phyloP scores from a whole-genome alignment of 352 stramenopile species.

The Pelagophyceae sp. region DNA sequence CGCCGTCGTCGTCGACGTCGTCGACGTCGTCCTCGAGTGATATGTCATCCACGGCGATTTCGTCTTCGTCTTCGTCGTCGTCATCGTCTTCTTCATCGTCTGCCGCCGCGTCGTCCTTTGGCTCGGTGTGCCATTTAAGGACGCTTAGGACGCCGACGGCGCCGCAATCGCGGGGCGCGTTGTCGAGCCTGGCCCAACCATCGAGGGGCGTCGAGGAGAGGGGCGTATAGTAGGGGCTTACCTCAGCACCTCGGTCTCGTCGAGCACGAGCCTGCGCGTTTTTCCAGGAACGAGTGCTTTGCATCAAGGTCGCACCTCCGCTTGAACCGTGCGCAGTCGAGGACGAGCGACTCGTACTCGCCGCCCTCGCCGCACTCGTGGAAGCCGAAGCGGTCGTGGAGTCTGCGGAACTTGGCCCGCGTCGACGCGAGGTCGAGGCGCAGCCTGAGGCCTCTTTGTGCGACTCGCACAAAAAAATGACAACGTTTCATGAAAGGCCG shows the following conservation, averaged over 20 bases:
- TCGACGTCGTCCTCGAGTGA: neutral
- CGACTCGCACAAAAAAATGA: too few species aligned
- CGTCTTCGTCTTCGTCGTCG: conserved; percentile 1
- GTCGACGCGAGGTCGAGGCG: conserved; percentile 69
- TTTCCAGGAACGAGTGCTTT: conserved; percentile 29
- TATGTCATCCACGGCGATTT: neutral
- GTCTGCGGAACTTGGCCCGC: conserved; percentile 67
- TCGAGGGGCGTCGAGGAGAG: too few species aligned
- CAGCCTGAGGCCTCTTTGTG: too few species aligned
- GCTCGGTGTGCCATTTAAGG: conserved; percentile 70
- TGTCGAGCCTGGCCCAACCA: neutral
- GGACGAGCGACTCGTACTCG: conserved; percentile 97
- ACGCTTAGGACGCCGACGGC: conserved; percentile 81
- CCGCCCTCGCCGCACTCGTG: conserved; percentile 96
- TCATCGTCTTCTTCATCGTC: neutral
- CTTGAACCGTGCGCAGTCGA: conserved; percentile 92
- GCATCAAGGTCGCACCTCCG: conserved; percentile 76
- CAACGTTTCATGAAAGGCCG: conserved; percentile 2
- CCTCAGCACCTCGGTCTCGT: conserved; percentile 78
- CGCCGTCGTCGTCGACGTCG: neutral
- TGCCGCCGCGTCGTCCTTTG: conserved; percentile 48
- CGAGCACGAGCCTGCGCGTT: conserved; percentile 48
- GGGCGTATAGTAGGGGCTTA: too few species aligned
- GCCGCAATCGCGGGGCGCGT: conserved; percentile 27
- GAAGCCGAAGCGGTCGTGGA: conserved; percentile 90